phyloP scores from a whole-genome alignment of 805 yeast species.

The Candida verbasci region DNA sequence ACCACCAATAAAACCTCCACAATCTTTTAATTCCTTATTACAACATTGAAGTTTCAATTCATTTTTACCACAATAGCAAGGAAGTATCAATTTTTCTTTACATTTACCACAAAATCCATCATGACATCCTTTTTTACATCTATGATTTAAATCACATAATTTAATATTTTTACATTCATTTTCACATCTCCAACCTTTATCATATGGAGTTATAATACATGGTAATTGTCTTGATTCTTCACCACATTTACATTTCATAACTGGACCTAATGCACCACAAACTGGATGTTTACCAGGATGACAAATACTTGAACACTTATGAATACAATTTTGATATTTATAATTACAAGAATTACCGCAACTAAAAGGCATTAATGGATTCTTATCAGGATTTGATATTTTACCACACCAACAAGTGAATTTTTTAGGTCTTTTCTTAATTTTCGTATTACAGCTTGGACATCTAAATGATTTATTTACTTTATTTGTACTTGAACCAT shows the following conservation, averaged over 20 bases:
- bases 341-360: conserved; percentile 81
- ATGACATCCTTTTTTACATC: conserved; percentile 64
- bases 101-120: conserved; percentile 82
- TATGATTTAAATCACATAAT: conserved; percentile 67
- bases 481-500: conserved; percentile 62
- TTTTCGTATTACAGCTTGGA: conserved; percentile 67
- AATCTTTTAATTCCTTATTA: conserved; percentile 35
- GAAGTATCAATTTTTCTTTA: conserved; percentile 39
- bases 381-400: conserved; percentile 54
- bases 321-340: conserved; percentile 56
- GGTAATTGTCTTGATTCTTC: conserved; percentile 58
- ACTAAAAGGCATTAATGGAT: conserved; percentile 65
- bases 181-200: conserved; percentile 64
- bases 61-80: conserved; percentile 75
- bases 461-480: conserved; percentile 71
- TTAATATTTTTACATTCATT: conserved; percentile 53
- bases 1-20: conserved; percentile 31
- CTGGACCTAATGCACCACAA: conserved; percentile 78
- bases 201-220: conserved; percentile 68
- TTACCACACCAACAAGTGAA: conserved; percentile 91
- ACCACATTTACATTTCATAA: conserved; percentile 72
- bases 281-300: conserved; percentile 87
- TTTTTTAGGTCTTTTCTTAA: conserved; percentile 46
- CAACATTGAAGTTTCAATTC: conserved; percentile 40
- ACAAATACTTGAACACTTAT: conserved; percentile 69